phyloP scores from a whole-genome alignment of 1,284 basidiomycete genomes.

The Trichosporon coremiiforme region DNA sequence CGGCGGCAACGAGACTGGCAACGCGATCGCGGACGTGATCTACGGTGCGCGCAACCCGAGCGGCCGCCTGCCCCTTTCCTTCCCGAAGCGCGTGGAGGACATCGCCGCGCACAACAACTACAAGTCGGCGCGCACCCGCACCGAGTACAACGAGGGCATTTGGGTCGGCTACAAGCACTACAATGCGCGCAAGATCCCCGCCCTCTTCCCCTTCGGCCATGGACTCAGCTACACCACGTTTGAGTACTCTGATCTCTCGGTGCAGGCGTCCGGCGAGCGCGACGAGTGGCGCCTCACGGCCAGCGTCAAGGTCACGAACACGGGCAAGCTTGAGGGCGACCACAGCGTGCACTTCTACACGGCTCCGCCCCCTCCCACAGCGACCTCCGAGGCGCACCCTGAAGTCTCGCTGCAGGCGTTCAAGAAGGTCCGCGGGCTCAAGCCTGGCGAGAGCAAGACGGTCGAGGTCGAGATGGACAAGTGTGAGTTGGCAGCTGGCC shows the following conservation, averaged over 20 bases:
- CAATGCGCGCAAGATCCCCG: slow-evolving; percentile 65
- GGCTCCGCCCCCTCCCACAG: slow-evolving; percentile 38
- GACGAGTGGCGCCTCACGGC: slow-evolving; percentile 32
- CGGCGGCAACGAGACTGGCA: slow-evolving; percentile 77
- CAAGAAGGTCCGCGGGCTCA: slow-evolving; percentile 48
- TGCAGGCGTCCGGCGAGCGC: slow-evolving; percentile 9
- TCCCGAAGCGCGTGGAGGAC: slow-evolving; percentile 73
- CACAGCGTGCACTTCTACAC: slow-evolving; percentile 53
- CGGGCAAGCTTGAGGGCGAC: slow-evolving; percentile 47
- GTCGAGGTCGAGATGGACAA: slow-evolving; percentile 50
- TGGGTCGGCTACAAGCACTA: slow-evolving; percentile 73
- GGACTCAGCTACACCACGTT: slow-evolving; percentile 84
- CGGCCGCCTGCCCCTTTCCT: slow-evolving; percentile 73
- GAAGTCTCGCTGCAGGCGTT: slow-evolving; percentile 48
- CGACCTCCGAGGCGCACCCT: slow-evolving; percentile 46
- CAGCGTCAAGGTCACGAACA: slow-evolving; percentile 51
- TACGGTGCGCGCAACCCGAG: slow-evolving; percentile 76
- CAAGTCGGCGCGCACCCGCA: slow-evolving; percentile 63
- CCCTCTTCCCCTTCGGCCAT: slow-evolving; percentile 75
- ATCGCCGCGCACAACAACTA: slow-evolving; percentile 71
- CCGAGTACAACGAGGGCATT: slow-evolving; percentile 59
- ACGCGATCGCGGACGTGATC: slow-evolving; percentile 75
- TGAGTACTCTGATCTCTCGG: slow-evolving; percentile 50
- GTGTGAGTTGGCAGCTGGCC: slow-evolving; percentile 39
- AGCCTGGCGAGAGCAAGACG: slow-evolving; percentile 34